Percentiles rank a stretch among this genome's conserved stretches.
phyloP scores from a whole-genome alignment of 1,284 basidiomycete species.

The Fereydounia khargensis region DNA sequence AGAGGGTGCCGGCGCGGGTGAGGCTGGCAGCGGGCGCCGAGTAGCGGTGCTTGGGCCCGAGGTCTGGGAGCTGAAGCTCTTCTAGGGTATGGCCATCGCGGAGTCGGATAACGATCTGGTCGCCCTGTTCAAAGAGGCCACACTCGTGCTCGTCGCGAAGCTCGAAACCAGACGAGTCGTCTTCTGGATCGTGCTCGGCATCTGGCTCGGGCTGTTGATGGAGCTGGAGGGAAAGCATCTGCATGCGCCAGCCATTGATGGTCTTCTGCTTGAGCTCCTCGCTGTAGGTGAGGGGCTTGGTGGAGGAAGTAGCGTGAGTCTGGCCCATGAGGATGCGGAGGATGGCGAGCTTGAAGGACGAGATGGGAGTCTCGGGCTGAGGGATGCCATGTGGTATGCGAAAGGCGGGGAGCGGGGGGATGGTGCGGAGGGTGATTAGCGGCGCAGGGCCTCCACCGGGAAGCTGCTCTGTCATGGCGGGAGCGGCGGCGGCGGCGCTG shows the following conservation, averaged over 20 bases:
- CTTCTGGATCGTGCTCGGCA: slow-evolving; percentile 6
- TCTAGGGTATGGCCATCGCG: slow-evolving; percentile 19
- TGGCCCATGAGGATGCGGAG: slow-evolving; percentile 49
- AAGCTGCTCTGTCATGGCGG: background rate
- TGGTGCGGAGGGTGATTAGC: slow-evolving; percentile 38
- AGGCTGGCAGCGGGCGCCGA: slow-evolving; percentile 31
- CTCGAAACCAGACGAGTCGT: slow-evolving; percentile 37
- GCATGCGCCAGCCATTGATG: slow-evolving; percentile 53
- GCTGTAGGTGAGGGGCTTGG: slow-evolving; percentile 37
- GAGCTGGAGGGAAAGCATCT: slow-evolving; percentile 52
- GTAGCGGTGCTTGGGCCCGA: slow-evolving; percentile 34
- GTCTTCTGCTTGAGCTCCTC: slow-evolving; percentile 52
- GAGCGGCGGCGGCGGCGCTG: background rate
- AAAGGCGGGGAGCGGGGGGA: slow-evolving; percentile 46
- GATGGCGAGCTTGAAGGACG: slow-evolving; percentile 45
- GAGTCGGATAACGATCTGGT: slow-evolving; percentile 48
- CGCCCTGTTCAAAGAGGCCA: slow-evolving; percentile 50
- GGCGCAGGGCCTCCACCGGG: slow-evolving; percentile 31
- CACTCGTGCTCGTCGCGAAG: slow-evolving; percentile 54
- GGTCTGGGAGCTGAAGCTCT: slow-evolving; percentile 46
- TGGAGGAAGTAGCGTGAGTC: slow-evolving; percentile 22
- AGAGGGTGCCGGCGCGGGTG: slow-evolving; percentile 35
- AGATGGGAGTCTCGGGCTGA: slow-evolving; percentile 32
- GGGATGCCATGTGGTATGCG: slow-evolving; percentile 49
- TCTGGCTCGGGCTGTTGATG: slow-evolving; percentile 42